These are phyloP conservation scores for Staphylotrichum tortipilum DNA, from an alignment of 495 filamentous ascomycete genomes.

Conservation along the genomic window DNA sequence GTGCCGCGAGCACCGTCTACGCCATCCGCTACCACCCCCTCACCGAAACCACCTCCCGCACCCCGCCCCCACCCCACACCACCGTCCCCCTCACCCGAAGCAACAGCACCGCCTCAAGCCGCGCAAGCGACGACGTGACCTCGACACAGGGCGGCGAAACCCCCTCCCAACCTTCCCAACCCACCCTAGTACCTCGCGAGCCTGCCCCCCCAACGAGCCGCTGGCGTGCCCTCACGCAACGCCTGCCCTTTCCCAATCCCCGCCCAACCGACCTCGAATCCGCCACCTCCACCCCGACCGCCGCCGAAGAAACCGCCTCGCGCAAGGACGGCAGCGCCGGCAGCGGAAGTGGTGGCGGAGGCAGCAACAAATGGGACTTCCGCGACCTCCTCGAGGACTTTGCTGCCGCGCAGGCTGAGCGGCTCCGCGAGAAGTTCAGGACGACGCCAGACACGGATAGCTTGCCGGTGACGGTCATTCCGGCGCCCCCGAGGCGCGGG, in stretches of 20 bases:
- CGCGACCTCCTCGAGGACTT: slow-evolving; percentile 39
- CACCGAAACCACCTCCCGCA: slow-evolving; percentile 50
- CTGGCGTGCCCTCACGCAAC: slow-evolving; percentile 22
- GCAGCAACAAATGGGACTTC: slow-evolving; percentile 34
- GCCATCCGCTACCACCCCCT: slow-evolving; percentile 74
- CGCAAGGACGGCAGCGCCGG: background rate
- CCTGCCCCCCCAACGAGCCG: slow-evolving; percentile 10
- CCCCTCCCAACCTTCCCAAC: slow-evolving; percentile 2
- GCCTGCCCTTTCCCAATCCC: slow-evolving; percentile 13
- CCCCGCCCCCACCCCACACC: slow-evolving; percentile 29
- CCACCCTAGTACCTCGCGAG: background rate
- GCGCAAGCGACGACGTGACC: slow-evolving; percentile 18
- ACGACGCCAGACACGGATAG: slow-evolving; percentile 41
- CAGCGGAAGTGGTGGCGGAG: background rate
- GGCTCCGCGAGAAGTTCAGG: slow-evolving; percentile 35
- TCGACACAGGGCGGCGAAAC: slow-evolving; percentile 8
- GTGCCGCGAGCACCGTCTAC: slow-evolving; percentile 70
- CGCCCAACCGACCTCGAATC: slow-evolving; percentile 14
- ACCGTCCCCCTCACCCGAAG: slow-evolving; percentile 25
- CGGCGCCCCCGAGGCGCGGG: slow-evolving; percentile 38
- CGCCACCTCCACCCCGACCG: too few relatives aligned
- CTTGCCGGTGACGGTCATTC: slow-evolving; percentile 42
- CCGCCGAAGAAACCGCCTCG: background rate
- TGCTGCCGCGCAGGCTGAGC: slow-evolving; percentile 39
- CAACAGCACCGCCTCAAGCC: slow-evolving; percentile 24